Percentiles rank a stretch among this genome's conserved stretches.
Evolutionary conservation across 75 land plant genomes (phyloP).

Genomic region (Picea sitchensis): DNA sequence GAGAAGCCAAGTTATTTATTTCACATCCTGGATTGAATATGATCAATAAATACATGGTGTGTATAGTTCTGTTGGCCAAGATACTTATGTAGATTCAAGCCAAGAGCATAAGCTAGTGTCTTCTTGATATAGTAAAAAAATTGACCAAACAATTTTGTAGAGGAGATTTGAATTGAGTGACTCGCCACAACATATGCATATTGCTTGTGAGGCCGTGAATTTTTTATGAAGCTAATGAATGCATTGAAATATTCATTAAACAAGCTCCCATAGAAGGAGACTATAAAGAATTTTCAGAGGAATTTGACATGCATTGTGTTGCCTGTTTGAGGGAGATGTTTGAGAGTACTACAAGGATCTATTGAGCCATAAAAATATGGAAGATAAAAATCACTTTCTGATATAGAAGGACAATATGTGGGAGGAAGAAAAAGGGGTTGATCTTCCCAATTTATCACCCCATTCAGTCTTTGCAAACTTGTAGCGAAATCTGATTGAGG

Average conservation of each 20-base stretch:
- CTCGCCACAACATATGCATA: conserved; percentile 18
- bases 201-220: conserved; percentile 26
- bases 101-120: conserved; percentile 17
- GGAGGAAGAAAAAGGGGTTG: too few species aligned
- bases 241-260: neutral
- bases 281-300: conserved; percentile 40
- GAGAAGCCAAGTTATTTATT: conserved; percentile 37
- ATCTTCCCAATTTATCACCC: too few species aligned
- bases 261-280: conserved; percentile 32
- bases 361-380: too few species aligned
- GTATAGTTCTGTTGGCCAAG: conserved; percentile 43
- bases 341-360: too few species aligned
- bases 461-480: too few species aligned
- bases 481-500: too few species aligned
- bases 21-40: conserved; percentile 32
- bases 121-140: conserved; percentile 24
- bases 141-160: conserved; percentile 9
- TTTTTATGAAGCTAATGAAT: conserved; percentile 12
- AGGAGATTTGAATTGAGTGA: conserved; percentile 21
- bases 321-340: too few species aligned
- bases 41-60: conserved; percentile 43
- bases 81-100: conserved; percentile 8
- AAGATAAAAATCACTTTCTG: too few species aligned
- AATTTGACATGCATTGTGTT: neutral
- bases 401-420: too few species aligned